phyloP scores from a whole-genome alignment of 495 filamentous ascomycete species.

The Rhypophila decipiens region DNA sequence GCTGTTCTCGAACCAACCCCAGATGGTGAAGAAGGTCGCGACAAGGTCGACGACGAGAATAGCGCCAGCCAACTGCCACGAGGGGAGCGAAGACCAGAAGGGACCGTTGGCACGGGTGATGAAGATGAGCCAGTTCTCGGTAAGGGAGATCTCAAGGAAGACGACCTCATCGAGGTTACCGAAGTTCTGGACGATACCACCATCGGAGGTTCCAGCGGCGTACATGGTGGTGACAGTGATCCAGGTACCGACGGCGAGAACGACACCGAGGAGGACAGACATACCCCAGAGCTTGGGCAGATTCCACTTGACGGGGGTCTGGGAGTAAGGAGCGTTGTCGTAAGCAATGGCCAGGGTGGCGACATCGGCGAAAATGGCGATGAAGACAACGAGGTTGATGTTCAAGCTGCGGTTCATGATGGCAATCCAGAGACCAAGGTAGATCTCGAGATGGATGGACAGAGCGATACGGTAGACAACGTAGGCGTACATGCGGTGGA shows the following conservation, averaged over 20 bases:
- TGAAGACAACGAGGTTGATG: constrained; percentile 81
- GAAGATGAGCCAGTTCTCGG: constrained; percentile 96
- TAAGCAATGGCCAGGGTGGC: constrained; percentile 91
- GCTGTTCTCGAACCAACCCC: constrained; percentile 65
- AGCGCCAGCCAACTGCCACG: constrained; percentile 70
- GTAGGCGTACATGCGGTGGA: constrained; percentile 96
- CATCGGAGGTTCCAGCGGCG: constrained; percentile 53
- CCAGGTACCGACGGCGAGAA: constrained; percentile 79
- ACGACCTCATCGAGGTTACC: constrained; percentile 75
- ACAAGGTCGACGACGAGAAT: constrained; percentile 75
- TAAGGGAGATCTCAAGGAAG: constrained; percentile 85
- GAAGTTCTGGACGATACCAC: constrained; percentile 82
- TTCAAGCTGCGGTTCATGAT: constrained; percentile 78
- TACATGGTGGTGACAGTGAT: constrained; percentile 76
- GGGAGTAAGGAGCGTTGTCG: constrained; percentile 84
- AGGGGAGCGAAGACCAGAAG: constrained; percentile 79
- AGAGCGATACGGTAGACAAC: constrained; percentile 93
- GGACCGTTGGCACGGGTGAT: constrained; percentile 81
- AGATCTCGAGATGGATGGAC: constrained; percentile 84
- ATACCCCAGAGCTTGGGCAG: constrained; percentile 88
- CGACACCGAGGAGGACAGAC: constrained; percentile 72
- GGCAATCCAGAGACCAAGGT: constrained; percentile 85
- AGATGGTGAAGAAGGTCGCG: constrained; percentile 75
- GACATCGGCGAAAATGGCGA: constrained; percentile 92
- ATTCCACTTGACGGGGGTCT: constrained; percentile 90